These are phyloP conservation scores for Aspergillus texensis DNA, from an alignment of 2,329 filamentous ascomycete species.

Conservation along the genomic window DNA sequence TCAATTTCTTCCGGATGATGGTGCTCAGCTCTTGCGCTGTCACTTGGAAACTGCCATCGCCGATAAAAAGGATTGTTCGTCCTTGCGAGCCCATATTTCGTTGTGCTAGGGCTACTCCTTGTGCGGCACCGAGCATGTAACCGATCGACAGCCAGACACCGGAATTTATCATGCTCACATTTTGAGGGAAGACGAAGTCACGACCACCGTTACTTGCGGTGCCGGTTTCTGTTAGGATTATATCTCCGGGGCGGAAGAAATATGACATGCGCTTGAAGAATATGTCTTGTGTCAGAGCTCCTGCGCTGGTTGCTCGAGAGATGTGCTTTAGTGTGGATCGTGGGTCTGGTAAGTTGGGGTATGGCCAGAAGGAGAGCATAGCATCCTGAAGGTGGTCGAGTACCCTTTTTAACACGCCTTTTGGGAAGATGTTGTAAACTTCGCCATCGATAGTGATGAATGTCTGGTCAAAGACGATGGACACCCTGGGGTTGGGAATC, in stretches of 20 bases:
- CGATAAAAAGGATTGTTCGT: constrained; percentile 61
- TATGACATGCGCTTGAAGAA: constrained; percentile 52
- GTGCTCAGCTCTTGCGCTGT: constrained; percentile 68
- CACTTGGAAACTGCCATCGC: constrained; percentile 67
- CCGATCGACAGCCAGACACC: constrained; percentile 64
- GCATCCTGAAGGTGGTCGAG: background rate
- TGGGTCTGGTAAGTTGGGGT: background rate
- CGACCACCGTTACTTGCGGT: constrained; percentile 59
- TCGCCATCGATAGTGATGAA: constrained; percentile 75
- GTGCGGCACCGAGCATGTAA: constrained; percentile 61
- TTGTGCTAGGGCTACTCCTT: constrained; percentile 58
- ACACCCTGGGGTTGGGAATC: constrained; percentile 72
- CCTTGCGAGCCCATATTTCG: constrained; percentile 25
- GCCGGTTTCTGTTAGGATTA: constrained; percentile 61
- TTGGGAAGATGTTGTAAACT: constrained; percentile 74
- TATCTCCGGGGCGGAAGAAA: constrained; percentile 56
- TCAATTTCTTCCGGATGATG: constrained; percentile 59
- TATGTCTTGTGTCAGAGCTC: constrained; percentile 42
- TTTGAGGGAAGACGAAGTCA: constrained; percentile 53
- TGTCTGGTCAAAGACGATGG: constrained; percentile 79
- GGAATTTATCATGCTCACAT: constrained; percentile 52
- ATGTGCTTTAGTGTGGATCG: constrained; percentile 23
- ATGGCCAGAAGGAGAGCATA: background rate
- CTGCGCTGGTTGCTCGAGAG: constrained; percentile 37
- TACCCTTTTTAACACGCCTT: background rate